Evolutionary conservation across 2,329 filamentous ascomycete species (phyloP).

Genomic region (Dothiorella sarmentorum): DNA sequence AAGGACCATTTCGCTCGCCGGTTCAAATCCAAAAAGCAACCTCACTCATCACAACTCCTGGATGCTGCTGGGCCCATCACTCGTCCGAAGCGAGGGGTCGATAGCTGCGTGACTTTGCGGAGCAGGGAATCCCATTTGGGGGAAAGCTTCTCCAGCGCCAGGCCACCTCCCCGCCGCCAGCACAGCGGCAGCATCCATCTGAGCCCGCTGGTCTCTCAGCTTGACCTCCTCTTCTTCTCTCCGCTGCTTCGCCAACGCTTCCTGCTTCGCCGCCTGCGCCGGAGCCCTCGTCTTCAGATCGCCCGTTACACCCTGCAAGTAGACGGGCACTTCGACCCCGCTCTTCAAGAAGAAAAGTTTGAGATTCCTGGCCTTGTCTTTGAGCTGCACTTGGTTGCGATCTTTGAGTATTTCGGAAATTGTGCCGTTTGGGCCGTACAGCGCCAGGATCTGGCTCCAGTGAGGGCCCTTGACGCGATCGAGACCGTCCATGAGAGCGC

Average conservation of each 20-base stretch:
- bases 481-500: conserved; percentile 81
- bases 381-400: conserved; percentile 84
- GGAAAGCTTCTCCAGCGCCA: not conserved
- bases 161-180: conserved; percentile 14
- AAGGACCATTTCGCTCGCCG: not conserved
- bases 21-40: not conserved
- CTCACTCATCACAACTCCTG: not conserved
- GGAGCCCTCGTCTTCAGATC: conserved; percentile 84
- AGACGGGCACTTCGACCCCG: conserved; percentile 85
- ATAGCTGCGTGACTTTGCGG: conserved; percentile 2
- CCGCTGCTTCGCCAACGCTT: conserved; percentile 17
- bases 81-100: conserved; percentile 9
- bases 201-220: conserved; percentile 3
- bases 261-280: conserved; percentile 47
- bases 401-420: conserved; percentile 82
- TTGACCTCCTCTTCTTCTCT: conserved; percentile 15
- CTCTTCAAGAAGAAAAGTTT: conserved; percentile 92
- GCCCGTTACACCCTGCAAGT: conserved; percentile 81
- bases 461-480: conserved; percentile 87
- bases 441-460: conserved; percentile 84
- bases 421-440: conserved; percentile 77
- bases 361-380: conserved; percentile 86
- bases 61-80: not conserved
- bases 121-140: conserved; percentile 6
- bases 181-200: conserved; percentile 16